phyloP scores from a whole-genome alignment of 2,329 filamentous ascomycete species.

The Aspergillus puulaauensis region DNA sequence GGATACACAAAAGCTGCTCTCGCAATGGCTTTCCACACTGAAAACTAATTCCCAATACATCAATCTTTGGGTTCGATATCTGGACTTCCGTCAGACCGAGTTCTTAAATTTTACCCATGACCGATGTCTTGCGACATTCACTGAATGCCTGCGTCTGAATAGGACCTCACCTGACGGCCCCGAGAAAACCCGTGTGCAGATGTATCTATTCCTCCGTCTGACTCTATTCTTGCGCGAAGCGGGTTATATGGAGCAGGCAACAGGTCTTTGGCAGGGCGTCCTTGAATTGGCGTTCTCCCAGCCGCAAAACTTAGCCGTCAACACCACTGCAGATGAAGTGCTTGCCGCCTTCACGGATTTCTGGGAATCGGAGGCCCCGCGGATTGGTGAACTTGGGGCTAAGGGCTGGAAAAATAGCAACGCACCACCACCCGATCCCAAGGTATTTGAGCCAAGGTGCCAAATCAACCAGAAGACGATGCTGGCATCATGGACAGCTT shows the following conservation, averaged over 20 bases:
- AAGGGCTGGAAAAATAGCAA: conserved; percentile 62
- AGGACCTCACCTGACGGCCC: conserved; percentile 16
- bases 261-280: conserved; percentile 79
- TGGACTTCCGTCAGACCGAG: conserved; percentile 70
- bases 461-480: conserved; percentile 27
- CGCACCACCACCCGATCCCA: conserved; percentile 34
- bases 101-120: conserved; percentile 69
- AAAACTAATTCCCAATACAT: conserved; percentile 58
- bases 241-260: conserved; percentile 74
- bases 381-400: conserved; percentile 72
- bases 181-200: conserved; percentile 42
- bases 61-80: conserved; percentile 69
- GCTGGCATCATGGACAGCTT: conserved; percentile 47
- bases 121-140: conserved; percentile 59
- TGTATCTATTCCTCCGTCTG: conserved; percentile 73
- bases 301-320: conserved; percentile 40
- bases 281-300: conserved; percentile 70
- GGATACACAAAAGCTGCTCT: conserved; percentile 60
- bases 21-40: conserved; percentile 66
- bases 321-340: conserved; percentile 11
- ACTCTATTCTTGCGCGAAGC: conserved; percentile 73
- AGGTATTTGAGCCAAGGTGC: conserved; percentile 21
- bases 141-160: conserved; percentile 55
- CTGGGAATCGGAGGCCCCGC: conserved; percentile 81
- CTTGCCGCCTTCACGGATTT: conserved; percentile 64